Evolutionary conservation across 2,329 filamentous ascomycete genomes (phyloP).

Genomic region (Colletotrichum incanum): DNA sequence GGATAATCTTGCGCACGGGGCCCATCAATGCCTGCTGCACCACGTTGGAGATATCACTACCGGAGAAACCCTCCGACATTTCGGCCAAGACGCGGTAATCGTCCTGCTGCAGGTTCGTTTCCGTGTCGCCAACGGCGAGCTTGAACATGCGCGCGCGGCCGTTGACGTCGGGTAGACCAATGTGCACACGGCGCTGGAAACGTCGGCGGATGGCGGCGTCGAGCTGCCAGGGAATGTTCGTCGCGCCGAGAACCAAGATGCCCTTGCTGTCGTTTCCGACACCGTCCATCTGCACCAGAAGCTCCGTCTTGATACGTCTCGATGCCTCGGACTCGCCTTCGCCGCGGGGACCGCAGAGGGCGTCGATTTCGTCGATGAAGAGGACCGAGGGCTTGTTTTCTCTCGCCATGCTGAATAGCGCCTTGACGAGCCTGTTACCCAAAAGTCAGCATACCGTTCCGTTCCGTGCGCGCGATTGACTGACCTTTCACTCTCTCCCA

Average conservation of each 20-base stretch:
- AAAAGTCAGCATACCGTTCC: neutral
- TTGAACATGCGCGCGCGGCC: constrained; percentile 97
- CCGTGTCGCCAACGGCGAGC: constrained; percentile 92
- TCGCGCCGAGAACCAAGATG: constrained; percentile 94
- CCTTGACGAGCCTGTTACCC: constrained; percentile 84
- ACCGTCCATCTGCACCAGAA: constrained; percentile 99
- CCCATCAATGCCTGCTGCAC: constrained; percentile 98
- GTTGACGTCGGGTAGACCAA: constrained; percentile 88
- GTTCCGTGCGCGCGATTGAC: constrained; percentile 42
- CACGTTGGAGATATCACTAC: constrained; percentile 94
- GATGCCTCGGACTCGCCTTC: constrained; percentile 99
- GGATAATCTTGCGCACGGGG: constrained; percentile 95
- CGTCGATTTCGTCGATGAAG: constrained; percentile 98
- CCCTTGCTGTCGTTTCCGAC: constrained; percentile 96
- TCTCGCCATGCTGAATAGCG: constrained; percentile 96
- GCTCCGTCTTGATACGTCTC: constrained; percentile 96
- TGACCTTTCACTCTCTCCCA: constrained; percentile 98
- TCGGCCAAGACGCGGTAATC: constrained; percentile 87
- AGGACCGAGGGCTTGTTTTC: constrained; percentile 99
- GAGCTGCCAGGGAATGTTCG: constrained; percentile 98
- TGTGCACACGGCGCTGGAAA: constrained; percentile 97
- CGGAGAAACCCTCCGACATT: constrained; percentile 93
- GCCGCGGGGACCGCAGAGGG: constrained; percentile 90
- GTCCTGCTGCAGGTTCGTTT: constrained; percentile 82
- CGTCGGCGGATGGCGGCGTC: constrained; percentile 95